Conservation (phyloP, 352 stramenopile species). For the Globisporangium nodosum region DNA sequence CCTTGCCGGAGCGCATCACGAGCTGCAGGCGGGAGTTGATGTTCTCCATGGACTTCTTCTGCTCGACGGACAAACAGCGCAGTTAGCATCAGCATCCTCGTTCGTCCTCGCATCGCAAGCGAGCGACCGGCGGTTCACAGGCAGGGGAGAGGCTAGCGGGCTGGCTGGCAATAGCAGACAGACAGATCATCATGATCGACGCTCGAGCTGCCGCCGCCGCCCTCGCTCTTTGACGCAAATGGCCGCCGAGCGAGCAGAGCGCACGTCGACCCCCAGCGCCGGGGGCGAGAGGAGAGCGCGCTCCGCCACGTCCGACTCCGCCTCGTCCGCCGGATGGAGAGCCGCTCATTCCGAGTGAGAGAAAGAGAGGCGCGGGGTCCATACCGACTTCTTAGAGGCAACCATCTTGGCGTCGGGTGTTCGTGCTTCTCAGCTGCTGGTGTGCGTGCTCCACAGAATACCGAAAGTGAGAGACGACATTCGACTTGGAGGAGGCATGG, state of each 20-base stretch:
- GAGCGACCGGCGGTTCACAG: too few relatives aligned
- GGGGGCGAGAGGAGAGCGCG: background rate
- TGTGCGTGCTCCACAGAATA: slow-evolving; percentile 53
- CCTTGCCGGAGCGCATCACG: slow-evolving; percentile 99
- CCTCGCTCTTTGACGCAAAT: too few relatives aligned
- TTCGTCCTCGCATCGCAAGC: too few relatives aligned
- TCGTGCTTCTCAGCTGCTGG: slow-evolving; percentile 65
- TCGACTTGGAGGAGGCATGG: background rate
- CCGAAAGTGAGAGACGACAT: slow-evolving; percentile 18
- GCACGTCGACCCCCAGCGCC: background rate
- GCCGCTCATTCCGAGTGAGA: background rate
- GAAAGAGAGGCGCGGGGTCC: slow-evolving; percentile 27
- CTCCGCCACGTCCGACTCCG: slow-evolving; percentile 2
- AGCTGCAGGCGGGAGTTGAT: slow-evolving; percentile 99
- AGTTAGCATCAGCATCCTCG: slow-evolving; percentile 16
- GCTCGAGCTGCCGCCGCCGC: background rate
- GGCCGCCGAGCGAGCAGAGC: too few relatives aligned
- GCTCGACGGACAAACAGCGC: slow-evolving; percentile 15
- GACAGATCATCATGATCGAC: too few relatives aligned
- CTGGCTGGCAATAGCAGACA: background rate
- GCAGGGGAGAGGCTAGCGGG: too few relatives aligned
- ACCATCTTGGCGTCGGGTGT: slow-evolving; percentile 63
- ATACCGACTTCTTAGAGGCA: slow-evolving; percentile 90
- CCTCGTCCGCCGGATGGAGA: slow-evolving; percentile 64
- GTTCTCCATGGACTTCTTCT: slow-evolving; percentile 98